Evolutionary conservation across 371 early-diverging fungal species (phyloP).

Genomic region (Synchytrium microbalum): DNA sequence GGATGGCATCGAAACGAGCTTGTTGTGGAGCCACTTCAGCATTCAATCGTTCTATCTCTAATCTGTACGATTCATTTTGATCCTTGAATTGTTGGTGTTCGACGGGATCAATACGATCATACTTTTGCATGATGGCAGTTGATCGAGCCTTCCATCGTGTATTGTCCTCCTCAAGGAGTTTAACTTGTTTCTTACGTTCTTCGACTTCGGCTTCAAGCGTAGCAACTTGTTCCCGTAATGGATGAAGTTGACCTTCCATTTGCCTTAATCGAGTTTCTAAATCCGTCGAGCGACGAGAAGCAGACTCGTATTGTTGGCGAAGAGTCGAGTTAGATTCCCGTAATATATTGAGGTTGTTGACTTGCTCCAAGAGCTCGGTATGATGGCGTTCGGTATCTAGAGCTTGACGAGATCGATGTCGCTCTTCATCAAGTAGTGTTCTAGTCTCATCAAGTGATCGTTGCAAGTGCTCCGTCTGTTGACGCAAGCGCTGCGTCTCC

Average conservation of each 20-base stretch:
- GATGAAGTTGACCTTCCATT: constrained; percentile 30
- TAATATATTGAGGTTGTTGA: constrained; percentile 52
- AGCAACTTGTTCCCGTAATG: constrained; percentile 41
- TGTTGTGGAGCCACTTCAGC: too few relatives aligned
- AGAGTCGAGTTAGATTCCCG: constrained; percentile 63
- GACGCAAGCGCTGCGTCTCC: constrained; percentile 48
- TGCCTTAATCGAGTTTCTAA: constrained; percentile 27
- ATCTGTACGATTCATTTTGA: neutral
- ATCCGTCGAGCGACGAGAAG: constrained; percentile 18
- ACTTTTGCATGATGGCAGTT: constrained; percentile 51
- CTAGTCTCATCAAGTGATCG: constrained; percentile 56
- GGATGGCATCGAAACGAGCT: too few relatives aligned
- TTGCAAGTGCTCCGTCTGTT: constrained; percentile 50
- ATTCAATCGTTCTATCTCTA: neutral
- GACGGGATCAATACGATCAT: constrained; percentile 46
- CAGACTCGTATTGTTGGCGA: constrained; percentile 44
- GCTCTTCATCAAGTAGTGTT: constrained; percentile 42
- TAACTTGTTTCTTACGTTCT: constrained; percentile 31
- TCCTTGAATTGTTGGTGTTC: constrained; percentile 30
- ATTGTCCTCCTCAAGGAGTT: constrained; percentile 41
- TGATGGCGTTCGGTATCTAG: constrained; percentile 44
- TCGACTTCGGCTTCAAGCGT: constrained; percentile 53
- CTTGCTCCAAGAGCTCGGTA: constrained; percentile 50
- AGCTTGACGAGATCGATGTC: constrained; percentile 30
- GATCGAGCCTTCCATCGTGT: constrained; percentile 52